Conservation (phyloP, 768 basidiomycete species). For the Hydnomerulius pinastri region DNA sequence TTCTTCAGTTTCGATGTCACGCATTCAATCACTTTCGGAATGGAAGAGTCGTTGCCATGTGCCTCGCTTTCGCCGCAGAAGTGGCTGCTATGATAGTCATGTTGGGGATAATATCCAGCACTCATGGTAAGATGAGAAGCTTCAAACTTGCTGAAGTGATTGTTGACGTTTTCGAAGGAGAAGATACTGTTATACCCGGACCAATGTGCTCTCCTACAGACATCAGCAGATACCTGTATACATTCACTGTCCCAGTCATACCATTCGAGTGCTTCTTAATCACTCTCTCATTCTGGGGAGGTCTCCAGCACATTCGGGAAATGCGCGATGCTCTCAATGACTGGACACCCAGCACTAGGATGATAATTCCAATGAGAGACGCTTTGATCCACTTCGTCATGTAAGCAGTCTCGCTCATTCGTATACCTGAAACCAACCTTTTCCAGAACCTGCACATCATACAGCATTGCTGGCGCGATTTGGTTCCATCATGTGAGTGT, state of each 20-base stretch:
- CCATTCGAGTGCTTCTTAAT: constrained; percentile 32
- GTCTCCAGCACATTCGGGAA: constrained; percentile 20
- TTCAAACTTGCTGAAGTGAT: background rate
- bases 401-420: background rate
- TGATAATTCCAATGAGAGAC: constrained; percentile 29
- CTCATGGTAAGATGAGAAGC: background rate
- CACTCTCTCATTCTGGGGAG: constrained; percentile 24
- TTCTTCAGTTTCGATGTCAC: constrained; percentile 1
- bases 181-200: background rate
- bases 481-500: constrained; percentile 25
- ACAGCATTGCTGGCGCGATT: constrained; percentile 20
- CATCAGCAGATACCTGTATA: background rate
- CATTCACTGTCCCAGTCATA: constrained; percentile 25
- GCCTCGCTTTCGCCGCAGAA: background rate
- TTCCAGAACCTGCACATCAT: constrained; percentile 27
- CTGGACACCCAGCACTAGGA: constrained; percentile 18
- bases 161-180: background rate
- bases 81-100: constrained; percentile 2
- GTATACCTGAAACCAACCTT: constrained; percentile 8
- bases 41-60: background rate
- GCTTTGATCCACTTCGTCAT: constrained; percentile 14
- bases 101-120: background rate
- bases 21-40: background rate
- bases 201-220: background rate
- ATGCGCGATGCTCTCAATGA: constrained; percentile 10